Conservation (phyloP, 257 asterid species). For the Nemophila menziesii region DNA sequence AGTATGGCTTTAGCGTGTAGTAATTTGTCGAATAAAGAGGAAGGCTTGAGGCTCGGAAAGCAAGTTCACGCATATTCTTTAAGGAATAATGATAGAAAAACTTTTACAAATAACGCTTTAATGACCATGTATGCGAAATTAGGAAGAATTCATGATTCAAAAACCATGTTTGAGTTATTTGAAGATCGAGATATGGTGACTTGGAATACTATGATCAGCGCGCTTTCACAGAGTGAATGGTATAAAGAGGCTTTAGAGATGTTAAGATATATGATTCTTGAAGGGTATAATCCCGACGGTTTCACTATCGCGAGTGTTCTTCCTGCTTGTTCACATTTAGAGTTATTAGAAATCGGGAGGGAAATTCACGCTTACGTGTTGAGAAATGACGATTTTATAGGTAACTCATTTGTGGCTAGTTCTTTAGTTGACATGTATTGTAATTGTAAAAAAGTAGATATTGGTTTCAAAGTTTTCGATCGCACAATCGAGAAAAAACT, state of each 20-base stretch:
- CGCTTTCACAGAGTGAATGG: constrained; percentile 39
- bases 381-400: constrained; percentile 39
- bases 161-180: constrained; percentile 38
- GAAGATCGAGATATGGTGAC: constrained; percentile 55
- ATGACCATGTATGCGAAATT: constrained; percentile 79
- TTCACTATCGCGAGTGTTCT: constrained; percentile 72
- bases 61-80: constrained; percentile 61
- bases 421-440: constrained; percentile 91
- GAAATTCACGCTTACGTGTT: constrained; percentile 62
- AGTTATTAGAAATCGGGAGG: constrained; percentile 56
- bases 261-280: constrained; percentile 41
- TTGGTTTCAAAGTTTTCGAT: constrained; percentile 54
- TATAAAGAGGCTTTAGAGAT: constrained; percentile 54
- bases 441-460: constrained; percentile 53
- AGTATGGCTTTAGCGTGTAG: constrained; percentile 71
- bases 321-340: constrained; percentile 80
- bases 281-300: constrained; percentile 62
- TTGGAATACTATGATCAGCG: constrained; percentile 72
- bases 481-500: constrained; percentile 32
- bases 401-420: constrained; percentile 65
- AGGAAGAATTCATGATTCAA: constrained; percentile 48
- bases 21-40: constrained; percentile 37
- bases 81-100: constrained; percentile 45
- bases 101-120: constrained; percentile 58
- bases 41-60: constrained; percentile 67